Conservation (phyloP, 371 early-diverging fungal species). For the Dinochytrium kinnereticum region DNA sequence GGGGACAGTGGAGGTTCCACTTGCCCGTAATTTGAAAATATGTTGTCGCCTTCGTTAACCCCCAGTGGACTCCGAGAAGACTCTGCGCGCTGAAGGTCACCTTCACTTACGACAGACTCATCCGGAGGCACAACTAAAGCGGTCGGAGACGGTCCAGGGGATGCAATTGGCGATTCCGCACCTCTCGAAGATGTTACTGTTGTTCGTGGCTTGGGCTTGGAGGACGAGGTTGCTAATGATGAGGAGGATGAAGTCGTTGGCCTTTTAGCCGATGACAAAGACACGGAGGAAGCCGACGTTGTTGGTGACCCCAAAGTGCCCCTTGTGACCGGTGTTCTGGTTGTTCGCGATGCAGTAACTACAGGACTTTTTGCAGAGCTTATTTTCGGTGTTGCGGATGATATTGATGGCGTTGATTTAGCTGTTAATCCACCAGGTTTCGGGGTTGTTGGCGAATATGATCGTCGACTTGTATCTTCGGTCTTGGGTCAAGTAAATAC, state of each 20-base stretch:
- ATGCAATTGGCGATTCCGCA: not conserved
- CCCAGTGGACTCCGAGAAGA: not conserved
- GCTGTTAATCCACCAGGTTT: no score
- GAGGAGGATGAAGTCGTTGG: slow-evolving; percentile 8
- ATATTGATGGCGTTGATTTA: no score
- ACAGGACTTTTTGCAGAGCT: not conserved
- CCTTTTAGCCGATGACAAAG: not conserved
- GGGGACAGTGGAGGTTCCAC: not conserved
- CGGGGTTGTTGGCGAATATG: no score
- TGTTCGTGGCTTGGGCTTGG: not conserved
- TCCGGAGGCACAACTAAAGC: not conserved
- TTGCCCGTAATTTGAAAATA: not conserved
- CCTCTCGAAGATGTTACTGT: not conserved
- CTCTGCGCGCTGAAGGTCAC: not conserved
- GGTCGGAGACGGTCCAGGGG: not conserved
- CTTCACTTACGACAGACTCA: not conserved
- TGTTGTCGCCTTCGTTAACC: not conserved
- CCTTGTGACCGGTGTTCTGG: not conserved
- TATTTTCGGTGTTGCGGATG: not conserved
- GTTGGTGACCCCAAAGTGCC: not conserved
- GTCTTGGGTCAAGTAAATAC: no score
- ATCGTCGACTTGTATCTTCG: no score
- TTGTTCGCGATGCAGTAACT: not conserved
- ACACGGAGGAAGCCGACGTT: slow-evolving; percentile 6
- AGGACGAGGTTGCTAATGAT: not conserved